These are phyloP conservation scores for Rehmannia glutinosa DNA, from an alignment of 257 asterid genomes.

Conservation along the genomic window DNA sequence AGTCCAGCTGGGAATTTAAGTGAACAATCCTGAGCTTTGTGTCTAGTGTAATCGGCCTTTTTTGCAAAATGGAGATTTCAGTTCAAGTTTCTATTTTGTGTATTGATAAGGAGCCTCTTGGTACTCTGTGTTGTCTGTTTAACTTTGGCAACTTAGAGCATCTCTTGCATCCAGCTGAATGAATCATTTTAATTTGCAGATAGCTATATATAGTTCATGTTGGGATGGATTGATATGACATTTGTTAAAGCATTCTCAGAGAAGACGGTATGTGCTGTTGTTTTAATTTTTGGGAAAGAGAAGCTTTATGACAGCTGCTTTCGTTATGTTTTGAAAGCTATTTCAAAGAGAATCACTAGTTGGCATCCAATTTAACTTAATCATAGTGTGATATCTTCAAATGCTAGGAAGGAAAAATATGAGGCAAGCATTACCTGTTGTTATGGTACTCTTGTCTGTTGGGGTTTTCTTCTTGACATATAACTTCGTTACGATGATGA, in stretches of 20 bases:
- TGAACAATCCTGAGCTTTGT: too few species aligned
- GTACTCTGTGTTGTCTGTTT: not conserved
- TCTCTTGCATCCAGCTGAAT: not conserved
- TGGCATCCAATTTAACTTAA: not conserved
- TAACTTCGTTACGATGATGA: constrained; percentile 26
- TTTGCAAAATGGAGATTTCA: too few species aligned
- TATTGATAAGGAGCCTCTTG: not conserved
- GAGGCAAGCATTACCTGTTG: constrained; percentile 26
- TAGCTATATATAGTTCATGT: not conserved
- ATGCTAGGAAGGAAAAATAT: constrained; percentile 22
- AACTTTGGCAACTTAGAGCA: not conserved
- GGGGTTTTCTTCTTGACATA: constrained; percentile 36
- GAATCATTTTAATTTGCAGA: constrained; percentile 14
- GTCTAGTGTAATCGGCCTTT: too few species aligned
- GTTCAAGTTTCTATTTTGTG: not conserved
- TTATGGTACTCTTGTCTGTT: constrained; percentile 30
- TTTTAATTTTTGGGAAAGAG: not conserved
- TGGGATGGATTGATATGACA: not conserved
- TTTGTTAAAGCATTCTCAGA: not conserved
- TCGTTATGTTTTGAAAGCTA: not conserved
- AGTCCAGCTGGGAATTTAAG: too few species aligned
- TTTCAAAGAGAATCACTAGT: not conserved
- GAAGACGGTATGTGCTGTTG: not conserved
- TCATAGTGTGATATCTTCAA: too few species aligned
- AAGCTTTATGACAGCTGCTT: not conserved